Percentiles rank a stretch among this genome's conserved stretches.
Evolutionary conservation across 116 monocot genomes (phyloP).

Genomic region (Papilionanthe hybrid): DNA sequence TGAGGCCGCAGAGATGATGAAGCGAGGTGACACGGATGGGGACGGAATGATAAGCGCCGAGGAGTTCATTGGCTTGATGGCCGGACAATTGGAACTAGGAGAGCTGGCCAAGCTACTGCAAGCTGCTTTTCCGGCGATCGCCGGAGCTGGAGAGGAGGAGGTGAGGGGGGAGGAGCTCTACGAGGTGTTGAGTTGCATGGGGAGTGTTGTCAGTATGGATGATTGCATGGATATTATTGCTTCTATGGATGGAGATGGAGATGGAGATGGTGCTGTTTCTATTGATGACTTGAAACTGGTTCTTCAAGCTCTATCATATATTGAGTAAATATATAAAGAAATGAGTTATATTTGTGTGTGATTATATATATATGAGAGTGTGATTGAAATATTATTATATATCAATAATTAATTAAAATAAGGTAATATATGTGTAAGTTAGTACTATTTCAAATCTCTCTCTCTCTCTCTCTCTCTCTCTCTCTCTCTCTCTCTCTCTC

Average conservation of each 20-base stretch:
- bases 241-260: constrained; percentile 31
- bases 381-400: neutral
- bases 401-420: neutral
- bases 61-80: constrained; percentile 34
- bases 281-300: constrained; percentile 21
- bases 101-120: constrained; percentile 21
- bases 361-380: neutral
- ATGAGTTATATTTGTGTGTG: too few relatives aligned
- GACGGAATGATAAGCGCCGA: constrained; percentile 26
- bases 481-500: too few relatives aligned
- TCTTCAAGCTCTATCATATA: constrained; percentile 21
- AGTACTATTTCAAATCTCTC: too few relatives aligned
- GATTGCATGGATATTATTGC: constrained; percentile 41
- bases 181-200: constrained; percentile 17
- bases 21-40: constrained; percentile 15
- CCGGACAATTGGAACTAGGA: constrained; percentile 19
- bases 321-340: neutral
- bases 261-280: constrained; percentile 18
- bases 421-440: neutral
- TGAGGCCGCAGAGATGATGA: constrained; percentile 24
- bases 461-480: too few relatives aligned
- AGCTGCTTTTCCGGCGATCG: constrained; percentile 16
- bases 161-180: constrained; percentile 31
- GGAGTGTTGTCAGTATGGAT: constrained; percentile 15
- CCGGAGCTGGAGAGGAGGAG: constrained; percentile 19